A percentile compares a stretch with the other conserved stretches of the same genome.
These are phyloP conservation scores for Fagopyrum homotropicum DNA, from an alignment of 148 eudicot genomes.

Conservation along the genomic window DNA sequence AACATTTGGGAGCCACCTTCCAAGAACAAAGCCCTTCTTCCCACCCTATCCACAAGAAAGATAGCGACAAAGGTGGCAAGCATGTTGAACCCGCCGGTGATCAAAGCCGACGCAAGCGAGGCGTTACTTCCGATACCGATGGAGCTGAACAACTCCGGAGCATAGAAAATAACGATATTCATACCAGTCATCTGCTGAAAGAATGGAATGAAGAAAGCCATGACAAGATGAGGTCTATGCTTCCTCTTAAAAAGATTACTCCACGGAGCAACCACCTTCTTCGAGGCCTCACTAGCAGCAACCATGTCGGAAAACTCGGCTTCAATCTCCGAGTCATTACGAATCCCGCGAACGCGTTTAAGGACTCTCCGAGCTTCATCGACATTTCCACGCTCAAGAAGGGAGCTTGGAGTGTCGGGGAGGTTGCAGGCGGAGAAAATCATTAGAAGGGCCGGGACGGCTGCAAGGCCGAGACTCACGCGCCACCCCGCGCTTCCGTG, in stretches of 20 bases:
- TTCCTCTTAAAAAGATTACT: constrained; percentile 48
- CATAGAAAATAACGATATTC: constrained; percentile 77
- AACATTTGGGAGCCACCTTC: constrained; percentile 80
- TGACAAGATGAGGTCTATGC: constrained; percentile 64
- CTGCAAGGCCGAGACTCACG: constrained; percentile 61
- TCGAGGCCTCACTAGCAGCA: constrained; percentile 55
- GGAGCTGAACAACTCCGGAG: constrained; percentile 67
- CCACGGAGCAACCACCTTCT: constrained; percentile 60
- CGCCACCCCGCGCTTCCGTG: constrained; percentile 65
- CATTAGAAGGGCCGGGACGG: constrained; percentile 69
- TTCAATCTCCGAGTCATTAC: constrained; percentile 24
- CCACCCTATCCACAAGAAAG: constrained; percentile 62
- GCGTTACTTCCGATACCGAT: constrained; percentile 60
- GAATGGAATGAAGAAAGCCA: constrained; percentile 72
- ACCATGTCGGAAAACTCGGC: constrained; percentile 58
- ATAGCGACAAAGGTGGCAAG: constrained; percentile 60
- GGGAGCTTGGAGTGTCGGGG: constrained; percentile 77
- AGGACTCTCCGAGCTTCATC: constrained; percentile 44
- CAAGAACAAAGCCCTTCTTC: constrained; percentile 62
- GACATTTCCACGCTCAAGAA: constrained; percentile 53
- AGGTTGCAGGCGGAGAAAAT: constrained; percentile 47
- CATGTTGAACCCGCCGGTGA: constrained; percentile 65
- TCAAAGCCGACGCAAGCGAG: constrained; percentile 67
- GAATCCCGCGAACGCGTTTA: constrained; percentile 43
- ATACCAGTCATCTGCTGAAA: constrained; percentile 82